Conservation (phyloP, 2,329 filamentous ascomycete genomes). For the Fusarium napiforme region DNA sequence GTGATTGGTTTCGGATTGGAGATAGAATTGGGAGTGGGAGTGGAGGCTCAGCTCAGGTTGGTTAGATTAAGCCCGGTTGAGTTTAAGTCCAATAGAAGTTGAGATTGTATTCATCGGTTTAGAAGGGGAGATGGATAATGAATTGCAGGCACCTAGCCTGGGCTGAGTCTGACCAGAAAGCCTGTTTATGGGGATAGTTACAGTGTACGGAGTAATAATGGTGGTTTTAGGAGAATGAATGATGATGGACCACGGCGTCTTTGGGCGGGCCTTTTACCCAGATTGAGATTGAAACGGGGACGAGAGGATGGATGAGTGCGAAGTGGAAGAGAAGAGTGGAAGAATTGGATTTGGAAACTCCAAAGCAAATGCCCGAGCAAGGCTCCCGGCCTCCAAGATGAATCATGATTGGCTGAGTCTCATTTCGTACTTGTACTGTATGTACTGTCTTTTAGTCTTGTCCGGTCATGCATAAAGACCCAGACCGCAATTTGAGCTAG, state of each 20-base stretch:
- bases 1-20: slow-evolving; percentile 27
- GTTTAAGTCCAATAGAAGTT: slow-evolving; percentile 3
- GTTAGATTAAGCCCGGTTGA: slow-evolving; percentile 4
- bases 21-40: slow-evolving; percentile 33
- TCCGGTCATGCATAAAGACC: slow-evolving; percentile 22
- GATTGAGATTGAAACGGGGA: slow-evolving; percentile 28
- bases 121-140: slow-evolving; percentile 21
- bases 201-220: background rate
- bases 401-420: slow-evolving; percentile 39
- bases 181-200: slow-evolving; percentile 37
- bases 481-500: slow-evolving; percentile 21
- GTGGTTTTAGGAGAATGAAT: slow-evolving; percentile 20
- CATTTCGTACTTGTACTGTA: slow-evolving; percentile 9
- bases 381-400: slow-evolving; percentile 7
- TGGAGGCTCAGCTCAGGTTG: slow-evolving; percentile 21
- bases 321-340: background rate
- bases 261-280: slow-evolving; percentile 37
- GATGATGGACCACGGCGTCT: slow-evolving; percentile 8
- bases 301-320: background rate
- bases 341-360: slow-evolving; percentile 11
- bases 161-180: slow-evolving; percentile 30
- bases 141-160: slow-evolving; percentile 5
- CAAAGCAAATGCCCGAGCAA: slow-evolving; percentile 13
- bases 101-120: background rate
- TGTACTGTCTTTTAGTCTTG: slow-evolving; percentile 32